These are phyloP conservation scores for Magnusiomyces suaveolens DNA, from an alignment of 1,139 yeast genomes.

Conservation along the genomic window DNA sequence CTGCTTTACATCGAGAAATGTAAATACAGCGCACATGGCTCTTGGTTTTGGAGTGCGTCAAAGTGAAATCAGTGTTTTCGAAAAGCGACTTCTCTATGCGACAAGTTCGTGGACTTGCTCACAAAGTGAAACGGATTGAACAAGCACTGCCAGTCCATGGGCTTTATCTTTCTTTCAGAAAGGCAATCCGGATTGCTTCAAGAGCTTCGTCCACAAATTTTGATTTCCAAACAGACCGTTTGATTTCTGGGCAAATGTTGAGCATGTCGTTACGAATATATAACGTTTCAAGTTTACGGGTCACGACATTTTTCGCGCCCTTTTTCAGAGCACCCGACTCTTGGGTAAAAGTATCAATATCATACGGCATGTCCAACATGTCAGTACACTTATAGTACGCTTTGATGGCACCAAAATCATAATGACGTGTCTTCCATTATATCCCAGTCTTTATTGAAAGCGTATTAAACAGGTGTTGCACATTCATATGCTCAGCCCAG, in stretches of 20 bases:
- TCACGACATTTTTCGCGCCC: constrained; percentile 9
- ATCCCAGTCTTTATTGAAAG: constrained; percentile 74
- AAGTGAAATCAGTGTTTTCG: constrained; percentile 56
- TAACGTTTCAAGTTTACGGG: constrained; percentile 18
- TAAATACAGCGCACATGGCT: constrained; percentile 52
- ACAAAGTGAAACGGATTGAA: constrained; percentile 60
- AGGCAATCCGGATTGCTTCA: constrained; percentile 38
- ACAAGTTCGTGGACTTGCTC: constrained; percentile 81
- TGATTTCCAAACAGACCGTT: constrained; percentile 59
- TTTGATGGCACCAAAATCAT: constrained; percentile 32
- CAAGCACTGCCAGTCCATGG: constrained; percentile 39
- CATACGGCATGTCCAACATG: constrained; percentile 23
- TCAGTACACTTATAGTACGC: constrained; percentile 16
- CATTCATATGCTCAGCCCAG: constrained; percentile 35
- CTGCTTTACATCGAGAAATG: constrained; percentile 60
- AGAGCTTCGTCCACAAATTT: constrained; percentile 67
- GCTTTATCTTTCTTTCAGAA: constrained; percentile 27
- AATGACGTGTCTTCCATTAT: constrained; percentile 58
- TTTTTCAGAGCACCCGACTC: constrained; percentile 17
- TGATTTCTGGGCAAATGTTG: constrained; percentile 62
- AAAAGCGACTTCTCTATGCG: constrained; percentile 72
- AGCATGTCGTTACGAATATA: constrained; percentile 46
- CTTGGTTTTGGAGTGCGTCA: constrained; percentile 55
- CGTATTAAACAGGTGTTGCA: constrained; percentile 50
- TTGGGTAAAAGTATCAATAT: constrained; percentile 30